These are phyloP conservation scores for Podospora pseudopauciseta DNA, from an alignment of 495 filamentous ascomycete genomes.

Conservation along the genomic window DNA sequence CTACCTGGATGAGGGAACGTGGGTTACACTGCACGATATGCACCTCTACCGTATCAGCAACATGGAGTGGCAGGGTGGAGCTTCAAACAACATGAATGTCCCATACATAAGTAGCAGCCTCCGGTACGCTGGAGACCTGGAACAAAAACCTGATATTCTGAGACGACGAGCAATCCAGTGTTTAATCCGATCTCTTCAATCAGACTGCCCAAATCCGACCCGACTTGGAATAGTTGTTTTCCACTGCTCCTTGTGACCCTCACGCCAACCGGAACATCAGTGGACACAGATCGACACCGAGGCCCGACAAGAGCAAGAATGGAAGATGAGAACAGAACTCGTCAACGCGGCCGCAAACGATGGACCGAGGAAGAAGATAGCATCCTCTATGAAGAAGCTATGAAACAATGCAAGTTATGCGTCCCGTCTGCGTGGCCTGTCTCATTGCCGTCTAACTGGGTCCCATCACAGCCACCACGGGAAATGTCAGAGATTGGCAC, in stretches of 20 bases:
- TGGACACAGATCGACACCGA: neutral
- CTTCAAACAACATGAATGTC: neutral
- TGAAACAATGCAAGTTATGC: neutral
- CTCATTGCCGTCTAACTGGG: neutral
- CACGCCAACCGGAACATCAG: neutral
- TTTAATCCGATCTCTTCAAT: neutral
- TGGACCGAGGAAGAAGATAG: conserved; percentile 6
- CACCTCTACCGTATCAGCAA: neutral
- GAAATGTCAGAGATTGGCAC: conserved; percentile 7
- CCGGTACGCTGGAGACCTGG: neutral
- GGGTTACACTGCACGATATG: neutral
- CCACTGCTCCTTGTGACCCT: neutral
- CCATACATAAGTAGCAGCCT: neutral
- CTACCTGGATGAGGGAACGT: neutral
- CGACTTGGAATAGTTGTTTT: neutral
- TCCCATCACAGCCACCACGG: neutral
- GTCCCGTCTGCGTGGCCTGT: neutral
- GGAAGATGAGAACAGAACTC: neutral
- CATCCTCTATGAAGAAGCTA: conserved; percentile 5
- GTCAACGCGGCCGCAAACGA: conserved; percentile 4
- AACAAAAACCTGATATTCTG: neutral
- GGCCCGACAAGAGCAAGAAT: neutral
- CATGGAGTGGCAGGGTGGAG: neutral
- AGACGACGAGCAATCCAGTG: neutral
- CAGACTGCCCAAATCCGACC: neutral